Evolutionary conservation across 1,284 basidiomycete genomes (phyloP), one percentile per base, ranked within the genome.

Genomic region (Austroboletus novae-zelandiae): DNA sequence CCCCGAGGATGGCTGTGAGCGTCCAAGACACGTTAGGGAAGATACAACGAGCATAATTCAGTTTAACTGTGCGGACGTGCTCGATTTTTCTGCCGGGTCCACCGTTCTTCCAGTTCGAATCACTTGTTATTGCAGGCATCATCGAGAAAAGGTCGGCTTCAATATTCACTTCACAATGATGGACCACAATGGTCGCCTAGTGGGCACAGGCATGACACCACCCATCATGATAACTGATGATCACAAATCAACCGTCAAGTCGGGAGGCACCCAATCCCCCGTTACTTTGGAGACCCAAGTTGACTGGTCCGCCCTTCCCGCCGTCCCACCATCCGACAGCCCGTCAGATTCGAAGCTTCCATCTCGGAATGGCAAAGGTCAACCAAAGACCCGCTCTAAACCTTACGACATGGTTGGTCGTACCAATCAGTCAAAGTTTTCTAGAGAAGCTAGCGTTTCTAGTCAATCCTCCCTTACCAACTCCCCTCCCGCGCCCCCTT

Each of bases 151-250:
- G 74, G 77, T 90, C 43, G 97, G 97, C 1, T 99, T 99, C 73
- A 86, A 89, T 66, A 86, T 99, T 57, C 89, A 91, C 61, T 91
- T 99, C 69, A 87, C 86, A 17, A 82, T 99, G 76, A 82, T 87
- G 61, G 91, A 98, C 58, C 76, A 85, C 61, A 77, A 74, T 34
- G 94, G 94, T 9, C 81, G 89, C 25, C 71, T 94, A 44, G 82
- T 99, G 47, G 96, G 93, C 10, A 81, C 82, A 10, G 92, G 93
- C 3, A 82, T 79, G 42, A 94, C 93, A 3, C 86, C 87, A 29
- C 94, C 96, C 3, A 96, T 99, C 64, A 96, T 99, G 87, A 99
- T 99, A 61, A 99, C 96, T 4, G 97, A 99, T 71, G 97, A 99
- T 69, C 95, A 98, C 74, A 98, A 98, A 74, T 94, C 92, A 34